phyloP scores from a whole-genome alignment of 495 filamentous ascomycete species.

The Penicillium fimorum region DNA sequence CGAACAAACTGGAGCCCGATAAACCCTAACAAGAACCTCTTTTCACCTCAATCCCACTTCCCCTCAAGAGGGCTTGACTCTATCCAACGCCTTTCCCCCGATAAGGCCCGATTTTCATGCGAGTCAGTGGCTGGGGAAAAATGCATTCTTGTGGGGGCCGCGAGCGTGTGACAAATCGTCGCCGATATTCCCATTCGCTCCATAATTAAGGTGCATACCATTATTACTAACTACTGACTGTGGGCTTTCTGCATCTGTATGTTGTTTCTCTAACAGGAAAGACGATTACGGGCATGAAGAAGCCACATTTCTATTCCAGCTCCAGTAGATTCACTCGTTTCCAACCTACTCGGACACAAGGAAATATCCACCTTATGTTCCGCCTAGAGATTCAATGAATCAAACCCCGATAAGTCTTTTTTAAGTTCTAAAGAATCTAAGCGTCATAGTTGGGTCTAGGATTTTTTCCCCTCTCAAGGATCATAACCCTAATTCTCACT shows the following conservation, averaged over 20 bases:
- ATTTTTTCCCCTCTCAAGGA: neutral
- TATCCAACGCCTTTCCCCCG: constrained; percentile 13
- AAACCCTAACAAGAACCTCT: neutral
- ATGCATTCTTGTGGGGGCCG: neutral
- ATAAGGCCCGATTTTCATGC: constrained; percentile 22
- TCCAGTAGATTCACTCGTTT: constrained; percentile 4
- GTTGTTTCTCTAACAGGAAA: neutral
- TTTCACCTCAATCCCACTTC: neutral
- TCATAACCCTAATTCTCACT: neutral
- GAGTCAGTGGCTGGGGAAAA: constrained; percentile 21
- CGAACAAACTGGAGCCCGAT: neutral
- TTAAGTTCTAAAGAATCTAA: neutral
- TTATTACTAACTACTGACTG: constrained; percentile 10
- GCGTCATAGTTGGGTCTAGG: neutral
- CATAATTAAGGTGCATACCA: constrained; percentile 1
- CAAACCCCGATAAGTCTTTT: too few species aligned
- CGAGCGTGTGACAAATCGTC: constrained; percentile 3
- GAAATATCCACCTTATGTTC: neutral
- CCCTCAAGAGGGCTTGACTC: neutral
- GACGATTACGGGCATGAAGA: neutral
- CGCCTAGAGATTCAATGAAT: too few species aligned
- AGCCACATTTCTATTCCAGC: constrained; percentile 2
- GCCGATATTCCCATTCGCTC: neutral
- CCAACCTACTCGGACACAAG: neutral
- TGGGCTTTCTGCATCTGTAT: neutral